A percentile compares a stretch with the other conserved stretches of the same genome.
Conservation (phyloP, 768 basidiomycete species). For the Plicaturopsis crispa region DNA sequence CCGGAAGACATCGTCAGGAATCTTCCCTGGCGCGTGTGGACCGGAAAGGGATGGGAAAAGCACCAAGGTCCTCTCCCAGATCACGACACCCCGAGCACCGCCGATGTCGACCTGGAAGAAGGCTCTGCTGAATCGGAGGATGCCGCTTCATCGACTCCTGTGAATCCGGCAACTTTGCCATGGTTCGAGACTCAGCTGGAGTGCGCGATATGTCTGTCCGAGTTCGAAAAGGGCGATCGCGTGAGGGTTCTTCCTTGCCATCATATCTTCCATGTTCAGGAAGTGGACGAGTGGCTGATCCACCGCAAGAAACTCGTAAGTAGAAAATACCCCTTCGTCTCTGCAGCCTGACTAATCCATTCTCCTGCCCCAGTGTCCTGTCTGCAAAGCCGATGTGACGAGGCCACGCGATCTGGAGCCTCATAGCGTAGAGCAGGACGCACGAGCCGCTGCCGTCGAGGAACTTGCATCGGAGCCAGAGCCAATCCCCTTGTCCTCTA, state of each 20-base stretch:
- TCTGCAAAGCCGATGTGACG: conserved; percentile 91
- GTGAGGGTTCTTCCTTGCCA: conserved; percentile 91
- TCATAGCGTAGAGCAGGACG: too few species aligned
- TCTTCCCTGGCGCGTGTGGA: conserved; percentile 82
- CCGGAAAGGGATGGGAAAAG: conserved; percentile 75
- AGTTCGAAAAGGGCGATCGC: conserved; percentile 81
- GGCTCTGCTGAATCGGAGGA: conserved; percentile 18
- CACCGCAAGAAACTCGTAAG: conserved; percentile 87
- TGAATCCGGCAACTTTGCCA: conserved; percentile 32
- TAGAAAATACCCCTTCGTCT: conserved; percentile 9
- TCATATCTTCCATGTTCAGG: conserved; percentile 90
- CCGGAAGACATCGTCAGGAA: conserved; percentile 73
- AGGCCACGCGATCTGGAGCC: too few species aligned
- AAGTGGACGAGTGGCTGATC: conserved; percentile 90
- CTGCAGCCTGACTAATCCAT: conserved; percentile 5
- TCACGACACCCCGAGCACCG: conserved; percentile 19
- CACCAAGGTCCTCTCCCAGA: conserved; percentile 33
- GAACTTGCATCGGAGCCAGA: too few species aligned
- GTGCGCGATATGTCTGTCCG: conserved; percentile 89
- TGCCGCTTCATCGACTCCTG: neutral
- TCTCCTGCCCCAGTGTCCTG: conserved; percentile 58
- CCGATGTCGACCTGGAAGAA: conserved; percentile 31
- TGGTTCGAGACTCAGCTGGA: conserved; percentile 83
- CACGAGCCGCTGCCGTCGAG: too few species aligned
- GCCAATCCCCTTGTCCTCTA: too few species aligned